These are phyloP conservation scores for Penicillium pancosmium DNA, from an alignment of 495 filamentous ascomycete genomes.

Conservation along the genomic window DNA sequence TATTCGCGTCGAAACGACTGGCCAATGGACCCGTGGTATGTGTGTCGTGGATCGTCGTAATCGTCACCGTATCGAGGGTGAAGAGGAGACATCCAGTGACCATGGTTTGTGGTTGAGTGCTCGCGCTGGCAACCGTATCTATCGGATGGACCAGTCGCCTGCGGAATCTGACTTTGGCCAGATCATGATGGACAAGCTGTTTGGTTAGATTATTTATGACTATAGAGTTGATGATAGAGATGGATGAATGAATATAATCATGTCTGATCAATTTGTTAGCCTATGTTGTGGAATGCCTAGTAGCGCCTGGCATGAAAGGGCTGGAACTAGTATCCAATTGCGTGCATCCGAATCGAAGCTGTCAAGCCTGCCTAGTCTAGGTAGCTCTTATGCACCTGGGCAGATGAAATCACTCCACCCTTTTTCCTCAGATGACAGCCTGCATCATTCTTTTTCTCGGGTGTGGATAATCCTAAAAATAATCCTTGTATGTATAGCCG, in stretches of 20 bases:
- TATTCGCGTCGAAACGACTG: slow-evolving; percentile 81
- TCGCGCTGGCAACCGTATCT: slow-evolving; percentile 74
- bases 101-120: slow-evolving; percentile 72
- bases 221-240: slow-evolving; percentile 3
- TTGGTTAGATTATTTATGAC: slow-evolving; percentile 22
- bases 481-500: neutral
- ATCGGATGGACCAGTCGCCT: slow-evolving; percentile 59
- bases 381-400: neutral
- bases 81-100: slow-evolving; percentile 62
- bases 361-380: neutral
- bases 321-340: neutral
- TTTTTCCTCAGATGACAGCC: neutral
- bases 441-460: neutral
- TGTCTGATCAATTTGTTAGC: neutral
- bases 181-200: slow-evolving; percentile 48
- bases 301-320: neutral
- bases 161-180: slow-evolving; percentile 45
- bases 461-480: neutral
- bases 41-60: slow-evolving; percentile 78
- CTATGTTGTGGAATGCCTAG: too few relatives aligned
- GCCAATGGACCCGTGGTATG: slow-evolving; percentile 95
- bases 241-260: neutral
- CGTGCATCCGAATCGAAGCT: neutral
- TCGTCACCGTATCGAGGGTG: slow-evolving; percentile 60
- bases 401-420: neutral